Evolutionary conservation across 805 yeast species (phyloP).

Genomic region (Cephaloascus albidus): DNA sequence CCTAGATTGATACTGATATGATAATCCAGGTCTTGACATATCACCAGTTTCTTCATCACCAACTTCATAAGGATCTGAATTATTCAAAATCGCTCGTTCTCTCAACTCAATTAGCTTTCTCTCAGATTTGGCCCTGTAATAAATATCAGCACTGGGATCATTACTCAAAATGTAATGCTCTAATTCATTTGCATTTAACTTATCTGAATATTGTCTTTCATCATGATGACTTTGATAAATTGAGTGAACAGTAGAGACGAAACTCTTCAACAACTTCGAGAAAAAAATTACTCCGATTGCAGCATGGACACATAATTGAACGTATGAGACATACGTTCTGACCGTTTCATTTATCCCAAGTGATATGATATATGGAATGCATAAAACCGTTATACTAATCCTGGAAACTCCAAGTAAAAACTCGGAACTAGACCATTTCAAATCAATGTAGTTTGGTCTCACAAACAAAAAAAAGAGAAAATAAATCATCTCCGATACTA

Average conservation of each 20-base stretch:
- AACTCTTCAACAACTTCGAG: conserved; percentile 11
- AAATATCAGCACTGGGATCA: conserved; percentile 4
- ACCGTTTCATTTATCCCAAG: conserved; percentile 24
- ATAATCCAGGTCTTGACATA: background rate
- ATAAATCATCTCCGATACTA: conserved; percentile 22
- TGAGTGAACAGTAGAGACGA: conserved; percentile 8
- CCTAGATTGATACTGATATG: background rate
- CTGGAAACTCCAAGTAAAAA: conserved; percentile 27
- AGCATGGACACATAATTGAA: conserved; percentile 30
- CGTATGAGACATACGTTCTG: conserved; percentile 33
- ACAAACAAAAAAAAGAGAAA: conserved; percentile 11
- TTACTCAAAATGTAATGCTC: background rate
- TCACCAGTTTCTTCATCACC: background rate
- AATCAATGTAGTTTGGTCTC: conserved; percentile 18
- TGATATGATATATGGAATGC: conserved; percentile 30
- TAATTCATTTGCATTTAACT: background rate
- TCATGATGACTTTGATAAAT: conserved; percentile 8
- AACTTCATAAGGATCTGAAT: background rate
- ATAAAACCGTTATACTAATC: conserved; percentile 27
- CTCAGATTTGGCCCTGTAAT: conserved; percentile 7
- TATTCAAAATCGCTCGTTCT: background rate
- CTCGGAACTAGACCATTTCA: conserved; percentile 18
- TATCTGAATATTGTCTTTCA: background rate
- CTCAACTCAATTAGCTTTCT: background rate
- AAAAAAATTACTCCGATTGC: conserved; percentile 19